phyloP scores from a whole-genome alignment of 2,329 filamentous ascomycete species.

The Geosmithia putterillii region DNA sequence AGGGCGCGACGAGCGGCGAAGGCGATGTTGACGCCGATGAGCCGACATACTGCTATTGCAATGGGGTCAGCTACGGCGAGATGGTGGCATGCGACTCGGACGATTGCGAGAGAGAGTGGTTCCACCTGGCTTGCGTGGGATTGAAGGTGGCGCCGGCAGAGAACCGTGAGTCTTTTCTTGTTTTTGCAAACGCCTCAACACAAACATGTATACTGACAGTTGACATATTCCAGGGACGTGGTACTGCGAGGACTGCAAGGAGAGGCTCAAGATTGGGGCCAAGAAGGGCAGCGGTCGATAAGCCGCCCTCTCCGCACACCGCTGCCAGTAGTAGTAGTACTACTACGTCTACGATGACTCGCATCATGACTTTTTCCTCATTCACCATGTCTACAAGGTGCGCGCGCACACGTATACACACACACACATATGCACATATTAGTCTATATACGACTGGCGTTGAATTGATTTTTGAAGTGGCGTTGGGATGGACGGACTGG shows the following conservation, averaged over 20 bases:
- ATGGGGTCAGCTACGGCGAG: slow-evolving; percentile 68
- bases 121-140: slow-evolving; percentile 72
- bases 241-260: slow-evolving; percentile 72
- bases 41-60: slow-evolving; percentile 68
- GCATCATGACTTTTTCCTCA: background rate
- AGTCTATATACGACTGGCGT: background rate
- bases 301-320: too few species aligned
- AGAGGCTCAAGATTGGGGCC: slow-evolving; percentile 42
- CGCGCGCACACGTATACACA: background rate
- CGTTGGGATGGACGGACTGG: background rate
- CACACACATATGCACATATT: background rate
- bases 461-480: background rate
- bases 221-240: slow-evolving; percentile 57
- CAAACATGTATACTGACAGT: too few species aligned
- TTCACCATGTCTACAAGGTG: background rate
- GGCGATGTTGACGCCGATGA: slow-evolving; percentile 60
- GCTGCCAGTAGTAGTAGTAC: too few species aligned
- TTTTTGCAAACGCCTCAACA: background rate
- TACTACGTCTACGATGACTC: background rate
- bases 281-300: slow-evolving; percentile 38
- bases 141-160: slow-evolving; percentile 66
- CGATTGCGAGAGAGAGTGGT: slow-evolving; percentile 67
- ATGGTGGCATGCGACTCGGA: slow-evolving; percentile 75
- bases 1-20: slow-evolving; percentile 18
- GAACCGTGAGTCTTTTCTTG: slow-evolving; percentile 45